Base-by-base conservation (phyloP, 75 land plant genomes). In the Gnetum montanum region DNA sequence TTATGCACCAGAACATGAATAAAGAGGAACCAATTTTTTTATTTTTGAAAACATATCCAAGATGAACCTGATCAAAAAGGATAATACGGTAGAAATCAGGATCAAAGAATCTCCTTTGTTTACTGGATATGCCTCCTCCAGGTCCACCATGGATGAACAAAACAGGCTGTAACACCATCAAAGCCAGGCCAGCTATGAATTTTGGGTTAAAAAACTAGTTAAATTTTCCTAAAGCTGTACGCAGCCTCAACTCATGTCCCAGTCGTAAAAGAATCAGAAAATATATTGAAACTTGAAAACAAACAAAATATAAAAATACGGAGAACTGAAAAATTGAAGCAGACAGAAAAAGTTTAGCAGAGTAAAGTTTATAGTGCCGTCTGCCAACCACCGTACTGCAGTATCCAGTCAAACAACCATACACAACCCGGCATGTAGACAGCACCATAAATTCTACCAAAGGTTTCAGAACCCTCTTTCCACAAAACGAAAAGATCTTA, bases 61-160 rank as follows among this genome's bases (percentile, higher is more conserved):
- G 36, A 53, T 28, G 13, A 40, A 88, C 88, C 85, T 82, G 99
- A 67, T 95, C 99, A 65, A 95, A 83, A 36, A 88, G 63, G 69
- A 95, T 65, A 43, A 95, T 90, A 43, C 85, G 57, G 59, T 93
- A 84, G 44, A 71, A 79, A 16, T 72, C 75, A 2, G 98, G 98
- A 66, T 93, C 98, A 68, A 95, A 95, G 60, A 90, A 90, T 67
- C 76, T 59, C 57, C 91, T 61, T 37, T 90, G 83, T 36, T 74
- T 62, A 18, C 81, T 71, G 36, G 80, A 50, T 6, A 85, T 86
- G 41, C 99, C 99, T 67, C 76, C 87, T 52, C 99, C 96, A 52
- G 99, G 99, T 25, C 99, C 96, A 16, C 96, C 96, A 76, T 90
- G 99, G 33, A 90, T 79, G 65, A 95, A 92, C 4, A 92, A 69